phyloP scores from a whole-genome alignment of 768 basidiomycete species.

The Cyclocybe cylindracea region DNA sequence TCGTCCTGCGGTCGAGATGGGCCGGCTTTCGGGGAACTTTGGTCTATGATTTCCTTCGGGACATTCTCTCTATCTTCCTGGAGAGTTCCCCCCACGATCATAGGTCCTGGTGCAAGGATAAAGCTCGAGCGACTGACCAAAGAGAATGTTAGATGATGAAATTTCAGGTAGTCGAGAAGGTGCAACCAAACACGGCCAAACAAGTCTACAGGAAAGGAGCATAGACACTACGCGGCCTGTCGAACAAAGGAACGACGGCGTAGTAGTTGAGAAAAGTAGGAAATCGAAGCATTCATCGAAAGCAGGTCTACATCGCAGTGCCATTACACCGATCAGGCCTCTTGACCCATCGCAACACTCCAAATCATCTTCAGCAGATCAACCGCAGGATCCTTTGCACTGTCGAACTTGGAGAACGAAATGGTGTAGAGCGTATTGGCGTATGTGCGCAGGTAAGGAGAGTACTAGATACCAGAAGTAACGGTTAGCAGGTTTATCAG shows the following conservation, averaged over 20 bases:
- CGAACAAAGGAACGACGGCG: no score
- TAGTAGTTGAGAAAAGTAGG: no score
- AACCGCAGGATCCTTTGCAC: slow-evolving; percentile 54
- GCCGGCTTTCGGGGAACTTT: slow-evolving; percentile 9
- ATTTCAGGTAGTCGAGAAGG: not conserved
- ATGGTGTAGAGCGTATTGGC: slow-evolving; percentile 68
- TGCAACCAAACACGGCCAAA: not conserved
- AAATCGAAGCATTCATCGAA: no score
- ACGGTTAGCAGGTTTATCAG: slow-evolving; percentile 3
- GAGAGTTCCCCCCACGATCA: not conserved
- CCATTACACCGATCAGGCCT: slow-evolving; percentile 22
- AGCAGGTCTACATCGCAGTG: no score
- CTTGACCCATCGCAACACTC: slow-evolving; percentile 70
- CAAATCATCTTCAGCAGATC: slow-evolving; percentile 66
- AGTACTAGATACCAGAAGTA: slow-evolving; percentile 44
- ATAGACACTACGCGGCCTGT: no score
- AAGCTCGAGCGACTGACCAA: not conserved
- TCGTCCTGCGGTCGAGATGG: slow-evolving; percentile 14
- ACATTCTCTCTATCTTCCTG: not conserved
- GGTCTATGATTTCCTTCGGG: not conserved
- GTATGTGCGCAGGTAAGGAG: slow-evolving; percentile 78
- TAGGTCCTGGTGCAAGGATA: not conserved
- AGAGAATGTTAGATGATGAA: no score
- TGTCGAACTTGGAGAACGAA: slow-evolving; percentile 66
- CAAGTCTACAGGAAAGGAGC: no score